Conservation (phyloP, 1,139 yeast genomes). For the Pichia sp. region DNA sequence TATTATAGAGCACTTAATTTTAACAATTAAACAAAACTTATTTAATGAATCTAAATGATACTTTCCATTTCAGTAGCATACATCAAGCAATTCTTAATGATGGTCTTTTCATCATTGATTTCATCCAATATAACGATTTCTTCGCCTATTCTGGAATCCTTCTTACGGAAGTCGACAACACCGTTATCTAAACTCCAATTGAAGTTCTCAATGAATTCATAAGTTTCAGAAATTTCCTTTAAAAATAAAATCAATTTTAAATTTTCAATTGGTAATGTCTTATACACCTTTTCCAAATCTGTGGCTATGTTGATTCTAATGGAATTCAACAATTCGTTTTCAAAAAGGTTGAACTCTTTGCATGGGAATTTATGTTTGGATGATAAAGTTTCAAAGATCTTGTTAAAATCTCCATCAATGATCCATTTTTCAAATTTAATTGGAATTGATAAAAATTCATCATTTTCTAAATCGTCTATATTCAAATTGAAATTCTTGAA, state of each 20-base stretch:
- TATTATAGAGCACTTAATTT: too few species aligned
- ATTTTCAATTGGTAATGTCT: constrained; percentile 73
- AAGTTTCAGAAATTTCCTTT: constrained; percentile 63
- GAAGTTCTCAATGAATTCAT: constrained; percentile 55
- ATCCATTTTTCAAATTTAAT: constrained; percentile 88
- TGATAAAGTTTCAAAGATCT: constrained; percentile 78
- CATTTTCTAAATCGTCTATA: constrained; percentile 57
- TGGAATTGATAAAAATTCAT: constrained; percentile 71
- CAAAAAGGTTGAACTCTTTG: constrained; percentile 58
- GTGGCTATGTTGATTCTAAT: constrained; percentile 87
- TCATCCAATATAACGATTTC: constrained; percentile 23
- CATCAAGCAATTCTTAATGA: constrained; percentile 64
- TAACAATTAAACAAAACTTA: too few species aligned
- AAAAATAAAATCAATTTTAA: constrained; percentile 80
- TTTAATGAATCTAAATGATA: constrained; percentile 49
- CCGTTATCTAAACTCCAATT: constrained; percentile 68
- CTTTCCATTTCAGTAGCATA: constrained; percentile 90
- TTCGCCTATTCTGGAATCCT: constrained; percentile 22
- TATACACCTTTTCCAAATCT: constrained; percentile 79
- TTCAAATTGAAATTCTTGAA: constrained; percentile 52
- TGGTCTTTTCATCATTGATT: constrained; percentile 41
- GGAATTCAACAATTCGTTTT: constrained; percentile 65
- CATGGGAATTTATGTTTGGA: constrained; percentile 43
- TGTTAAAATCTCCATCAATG: constrained; percentile 96
- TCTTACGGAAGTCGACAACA: constrained; percentile 51